Evolutionary conservation across 129 eudicot genomes (phyloP).

Genomic region (Artemisia annua): DNA sequence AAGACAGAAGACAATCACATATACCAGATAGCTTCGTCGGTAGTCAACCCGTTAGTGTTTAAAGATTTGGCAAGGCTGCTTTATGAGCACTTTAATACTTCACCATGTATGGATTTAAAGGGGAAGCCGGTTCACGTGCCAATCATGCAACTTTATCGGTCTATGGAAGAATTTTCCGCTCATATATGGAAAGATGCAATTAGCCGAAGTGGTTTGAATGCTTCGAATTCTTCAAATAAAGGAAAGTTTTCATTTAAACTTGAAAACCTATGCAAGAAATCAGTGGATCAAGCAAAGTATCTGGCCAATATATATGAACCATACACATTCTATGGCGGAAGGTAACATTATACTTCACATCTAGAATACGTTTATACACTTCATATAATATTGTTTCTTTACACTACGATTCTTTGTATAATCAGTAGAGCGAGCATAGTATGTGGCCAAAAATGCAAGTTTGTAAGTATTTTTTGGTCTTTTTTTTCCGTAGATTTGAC

Average conservation of each 20-base stretch:
- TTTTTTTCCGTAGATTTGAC: conserved; percentile 60
- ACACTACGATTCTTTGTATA: no score
- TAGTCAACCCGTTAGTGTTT: conserved; percentile 83
- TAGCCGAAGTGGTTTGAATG: conserved; percentile 48
- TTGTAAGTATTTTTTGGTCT: not conserved
- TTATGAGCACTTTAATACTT: conserved; percentile 68
- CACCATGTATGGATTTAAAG: conserved; percentile 66
- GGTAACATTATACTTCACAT: conserved; percentile 42
- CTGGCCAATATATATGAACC: conserved; percentile 85
- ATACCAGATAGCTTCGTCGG: conserved; percentile 93
- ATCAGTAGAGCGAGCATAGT: no score
- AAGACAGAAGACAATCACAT: conserved; percentile 63
- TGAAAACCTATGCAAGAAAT: conserved; percentile 74
- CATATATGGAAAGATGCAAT: conserved; percentile 83
- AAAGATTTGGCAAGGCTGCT: conserved; percentile 66
- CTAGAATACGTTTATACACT: not conserved
- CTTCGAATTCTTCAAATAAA: conserved; percentile 34
- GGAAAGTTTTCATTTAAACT: conserved; percentile 58
- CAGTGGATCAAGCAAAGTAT: conserved; percentile 91
- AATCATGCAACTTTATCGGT: conserved; percentile 65
- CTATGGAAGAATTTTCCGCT: conserved; percentile 87
- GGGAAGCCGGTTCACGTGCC: conserved; percentile 85
- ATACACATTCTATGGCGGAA: conserved; percentile 95
- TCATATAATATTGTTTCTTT: not conserved
- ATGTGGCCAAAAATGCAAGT: not conserved